These are phyloP conservation scores for Elaeis guineensis DNA, from an alignment of 176 grass and related monocot species.

Conservation along the genomic window DNA sequence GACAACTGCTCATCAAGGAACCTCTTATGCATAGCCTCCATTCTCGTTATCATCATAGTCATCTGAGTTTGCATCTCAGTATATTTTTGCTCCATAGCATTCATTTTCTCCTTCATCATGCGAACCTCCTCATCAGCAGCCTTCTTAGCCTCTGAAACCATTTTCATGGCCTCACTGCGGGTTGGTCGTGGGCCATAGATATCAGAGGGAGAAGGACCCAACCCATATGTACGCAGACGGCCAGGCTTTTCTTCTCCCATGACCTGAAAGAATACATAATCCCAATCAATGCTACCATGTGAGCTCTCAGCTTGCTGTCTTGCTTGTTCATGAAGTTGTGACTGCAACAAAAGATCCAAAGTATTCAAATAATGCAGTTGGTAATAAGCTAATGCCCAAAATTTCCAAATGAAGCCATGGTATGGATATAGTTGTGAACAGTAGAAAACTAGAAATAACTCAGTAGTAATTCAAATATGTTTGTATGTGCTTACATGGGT, in stretches of 20 bases:
- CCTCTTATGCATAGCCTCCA: slow-evolving; percentile 16
- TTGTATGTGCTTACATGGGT: too few species aligned
- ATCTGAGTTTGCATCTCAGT: slow-evolving; percentile 36
- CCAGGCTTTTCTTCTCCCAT: slow-evolving; percentile 10
- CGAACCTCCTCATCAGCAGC: slow-evolving; percentile 36
- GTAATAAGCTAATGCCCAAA: neutral
- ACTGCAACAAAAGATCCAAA: slow-evolving; percentile 14
- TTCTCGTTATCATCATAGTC: slow-evolving; percentile 16
- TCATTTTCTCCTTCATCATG: slow-evolving; percentile 38
- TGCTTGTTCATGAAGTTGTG: slow-evolving; percentile 18
- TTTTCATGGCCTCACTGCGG: neutral
- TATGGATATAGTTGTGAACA: too few species aligned
- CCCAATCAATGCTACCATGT: slow-evolving; percentile 1
- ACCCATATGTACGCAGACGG: slow-evolving; percentile 2
- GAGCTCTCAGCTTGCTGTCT: slow-evolving; percentile 18
- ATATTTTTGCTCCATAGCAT: slow-evolving; percentile 40
- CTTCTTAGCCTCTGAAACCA: slow-evolving; percentile 42
- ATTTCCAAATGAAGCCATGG: too few species aligned
- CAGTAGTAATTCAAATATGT: too few species aligned
- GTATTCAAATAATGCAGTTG: slow-evolving; percentile 13
- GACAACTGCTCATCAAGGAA: too few species aligned
- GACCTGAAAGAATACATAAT: slow-evolving; percentile 14
- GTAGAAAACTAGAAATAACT: too few species aligned
- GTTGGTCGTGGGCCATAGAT: neutral
- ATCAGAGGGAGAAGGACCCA: slow-evolving; percentile 11